Evolutionary conservation across 768 basidiomycete species (phyloP).

Genomic region (Suillus discolor): DNA sequence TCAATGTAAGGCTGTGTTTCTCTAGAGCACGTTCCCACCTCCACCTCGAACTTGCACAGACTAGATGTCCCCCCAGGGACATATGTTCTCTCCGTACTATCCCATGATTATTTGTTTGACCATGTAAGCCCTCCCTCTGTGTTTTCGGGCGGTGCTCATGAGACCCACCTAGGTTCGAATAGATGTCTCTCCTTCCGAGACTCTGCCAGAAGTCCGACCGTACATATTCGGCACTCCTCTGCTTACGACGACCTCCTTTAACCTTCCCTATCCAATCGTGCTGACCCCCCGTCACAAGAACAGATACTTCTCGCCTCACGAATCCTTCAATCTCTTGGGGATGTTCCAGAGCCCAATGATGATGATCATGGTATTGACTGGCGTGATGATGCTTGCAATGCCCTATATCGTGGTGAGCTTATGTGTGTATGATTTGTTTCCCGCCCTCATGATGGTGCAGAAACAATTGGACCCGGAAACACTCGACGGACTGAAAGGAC

Average conservation of each 20-base stretch:
- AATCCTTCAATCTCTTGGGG: constrained; percentile 72
- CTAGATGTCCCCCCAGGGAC: constrained; percentile 68
- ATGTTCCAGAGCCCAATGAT: constrained; percentile 89
- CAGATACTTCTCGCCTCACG: constrained; percentile 65
- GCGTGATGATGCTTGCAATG: constrained; percentile 67
- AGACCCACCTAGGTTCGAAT: constrained; percentile 57
- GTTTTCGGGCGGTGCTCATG: constrained; percentile 9
- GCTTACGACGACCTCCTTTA: constrained; percentile 53
- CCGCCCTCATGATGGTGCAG: constrained; percentile 38
- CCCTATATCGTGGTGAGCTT: constrained; percentile 72
- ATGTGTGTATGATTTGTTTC: background rate
- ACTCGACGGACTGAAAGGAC: constrained; percentile 62
- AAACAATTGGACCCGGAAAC: constrained; percentile 77
- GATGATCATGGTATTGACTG: constrained; percentile 72
- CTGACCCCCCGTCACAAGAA: constrained; percentile 57
- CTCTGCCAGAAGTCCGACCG: constrained; percentile 55
- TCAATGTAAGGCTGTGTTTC: constrained; percentile 52
- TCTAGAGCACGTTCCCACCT: constrained; percentile 7
- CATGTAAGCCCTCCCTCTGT: constrained; percentile 44
- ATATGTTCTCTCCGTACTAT: constrained; percentile 66
- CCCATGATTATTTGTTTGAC: constrained; percentile 73
- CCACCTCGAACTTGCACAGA: constrained; percentile 40
- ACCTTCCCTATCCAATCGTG: constrained; percentile 63
- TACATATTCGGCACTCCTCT: constrained; percentile 72
- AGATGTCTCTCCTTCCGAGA: constrained; percentile 53